Evolutionary conservation across 768 basidiomycete species (phyloP).

Genomic region (Suillus placidus): DNA sequence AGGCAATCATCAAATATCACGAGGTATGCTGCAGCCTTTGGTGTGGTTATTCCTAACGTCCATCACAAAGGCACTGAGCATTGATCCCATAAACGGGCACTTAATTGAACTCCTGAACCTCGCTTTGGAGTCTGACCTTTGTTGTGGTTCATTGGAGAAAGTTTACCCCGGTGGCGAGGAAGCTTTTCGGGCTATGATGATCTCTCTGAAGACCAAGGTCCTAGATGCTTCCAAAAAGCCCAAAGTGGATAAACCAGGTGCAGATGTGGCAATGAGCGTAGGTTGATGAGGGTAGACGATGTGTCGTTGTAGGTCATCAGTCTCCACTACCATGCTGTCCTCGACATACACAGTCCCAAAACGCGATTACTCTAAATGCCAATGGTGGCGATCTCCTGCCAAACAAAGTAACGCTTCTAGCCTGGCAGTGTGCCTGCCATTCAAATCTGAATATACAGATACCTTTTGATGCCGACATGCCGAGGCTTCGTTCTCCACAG

Average conservation of each 20-base stretch:
- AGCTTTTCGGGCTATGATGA: slow-evolving; percentile 37
- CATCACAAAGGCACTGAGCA: slow-evolving; percentile 63
- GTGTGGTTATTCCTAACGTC: slow-evolving; percentile 10
- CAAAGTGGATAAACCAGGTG: slow-evolving; percentile 16
- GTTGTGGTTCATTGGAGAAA: slow-evolving; percentile 36
- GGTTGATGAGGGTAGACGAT: slow-evolving; percentile 22
- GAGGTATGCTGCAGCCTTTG: slow-evolving; percentile 56
- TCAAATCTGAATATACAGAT: slow-evolving; percentile 3
- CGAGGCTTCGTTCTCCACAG: slow-evolving; percentile 36
- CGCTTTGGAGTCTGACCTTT: slow-evolving; percentile 62
- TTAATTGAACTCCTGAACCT: slow-evolving; percentile 80
- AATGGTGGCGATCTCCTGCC: background rate
- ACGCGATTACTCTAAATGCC: background rate
- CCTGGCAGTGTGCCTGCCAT: slow-evolving; percentile 1
- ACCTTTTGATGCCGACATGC: slow-evolving; percentile 32
- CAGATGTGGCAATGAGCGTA: slow-evolving; percentile 36
- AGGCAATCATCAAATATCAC: slow-evolving; percentile 89
- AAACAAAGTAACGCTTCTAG: background rate
- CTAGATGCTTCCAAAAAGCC: slow-evolving; percentile 20
- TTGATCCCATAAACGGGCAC: slow-evolving; percentile 83
- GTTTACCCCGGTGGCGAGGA: slow-evolving; percentile 38
- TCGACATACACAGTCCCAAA: background rate
- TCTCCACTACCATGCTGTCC: background rate
- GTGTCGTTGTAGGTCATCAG: background rate
- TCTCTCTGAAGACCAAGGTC: slow-evolving; percentile 30